A percentile compares a stretch with the other conserved stretches of the same genome.
Evolutionary conservation across 441 rosid species (phyloP).

Genomic region (Mallotus repandus): DNA sequence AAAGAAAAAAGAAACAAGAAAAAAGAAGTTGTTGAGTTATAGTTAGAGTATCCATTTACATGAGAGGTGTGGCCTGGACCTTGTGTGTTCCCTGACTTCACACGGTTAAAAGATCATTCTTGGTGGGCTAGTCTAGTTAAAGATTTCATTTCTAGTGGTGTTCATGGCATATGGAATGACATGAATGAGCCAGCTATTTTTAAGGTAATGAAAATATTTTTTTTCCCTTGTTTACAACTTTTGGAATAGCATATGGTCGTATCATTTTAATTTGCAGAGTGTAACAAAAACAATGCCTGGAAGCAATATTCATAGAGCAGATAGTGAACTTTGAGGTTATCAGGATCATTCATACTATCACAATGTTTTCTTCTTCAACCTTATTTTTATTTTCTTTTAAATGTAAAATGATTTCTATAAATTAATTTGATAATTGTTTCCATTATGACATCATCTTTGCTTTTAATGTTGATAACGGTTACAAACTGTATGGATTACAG

Average conservation of each 20-base stretch:
- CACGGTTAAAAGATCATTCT: constrained; percentile 68
- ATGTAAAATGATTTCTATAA: neutral
- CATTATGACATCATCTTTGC: neutral
- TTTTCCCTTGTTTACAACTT: constrained; percentile 1
- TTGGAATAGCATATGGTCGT: constrained; percentile 19
- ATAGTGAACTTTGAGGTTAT: constrained; percentile 78
- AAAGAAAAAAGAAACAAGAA: neutral
- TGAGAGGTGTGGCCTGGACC: constrained; percentile 99
- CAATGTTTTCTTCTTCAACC: constrained; percentile 57
- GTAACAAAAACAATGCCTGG: constrained; percentile 94
- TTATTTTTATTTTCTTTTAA: constrained; percentile 9
- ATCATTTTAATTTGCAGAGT: constrained; percentile 42
- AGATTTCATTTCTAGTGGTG: constrained; percentile 76
- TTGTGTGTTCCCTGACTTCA: constrained; percentile 91
- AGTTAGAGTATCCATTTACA: constrained; percentile 28
- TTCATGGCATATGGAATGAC: constrained; percentile 98
- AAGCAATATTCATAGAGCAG: constrained; percentile 79
- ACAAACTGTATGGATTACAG: too few species aligned
- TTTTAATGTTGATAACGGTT: constrained; percentile 1
- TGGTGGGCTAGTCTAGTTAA: constrained; percentile 93
- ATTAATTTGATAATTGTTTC: neutral
- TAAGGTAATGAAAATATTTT: constrained; percentile 44
- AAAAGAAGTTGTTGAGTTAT: neutral
- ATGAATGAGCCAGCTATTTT: constrained; percentile 97
- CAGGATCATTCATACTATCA: constrained; percentile 86